Evolutionary conservation across 345 rosid genomes (phyloP).

Genomic region (Lenwebbia sp.): DNA sequence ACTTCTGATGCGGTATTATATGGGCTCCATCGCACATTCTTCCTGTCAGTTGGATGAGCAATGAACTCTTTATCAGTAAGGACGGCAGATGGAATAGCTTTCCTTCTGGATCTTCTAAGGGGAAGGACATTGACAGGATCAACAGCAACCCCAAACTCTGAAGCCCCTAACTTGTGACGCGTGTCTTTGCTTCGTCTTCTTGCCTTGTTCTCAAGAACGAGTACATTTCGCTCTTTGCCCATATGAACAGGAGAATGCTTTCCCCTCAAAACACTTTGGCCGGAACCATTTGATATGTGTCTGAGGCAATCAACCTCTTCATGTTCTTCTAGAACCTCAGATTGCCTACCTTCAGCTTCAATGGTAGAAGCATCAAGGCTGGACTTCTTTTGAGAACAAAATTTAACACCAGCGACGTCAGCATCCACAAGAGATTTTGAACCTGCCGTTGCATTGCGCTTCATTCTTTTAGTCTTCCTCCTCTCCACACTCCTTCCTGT

Average conservation of each 20-base stretch:
- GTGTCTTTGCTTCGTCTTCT: constrained; percentile 1
- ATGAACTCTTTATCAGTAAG: not conserved
- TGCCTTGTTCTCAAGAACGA: not conserved
- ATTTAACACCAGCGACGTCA: not conserved
- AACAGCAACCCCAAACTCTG: not conserved
- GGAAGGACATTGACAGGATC: constrained; percentile 6
- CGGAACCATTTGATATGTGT: not conserved
- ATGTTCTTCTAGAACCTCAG: not conserved
- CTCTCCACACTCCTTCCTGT: not conserved
- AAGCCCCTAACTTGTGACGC: not conserved
- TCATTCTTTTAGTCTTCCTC: not conserved
- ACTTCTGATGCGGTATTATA: not conserved
- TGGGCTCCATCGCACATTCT: not conserved
- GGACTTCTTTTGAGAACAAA: not conserved
- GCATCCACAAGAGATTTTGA: not conserved
- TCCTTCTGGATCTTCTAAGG: constrained; percentile 17
- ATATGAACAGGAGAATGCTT: constrained; percentile 5
- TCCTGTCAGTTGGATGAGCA: not conserved
- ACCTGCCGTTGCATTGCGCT: not conserved
- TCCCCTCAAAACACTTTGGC: constrained; percentile 1
- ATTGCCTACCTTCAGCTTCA: not conserved
- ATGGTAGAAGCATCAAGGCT: not conserved
- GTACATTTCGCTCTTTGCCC: constrained; percentile 1
- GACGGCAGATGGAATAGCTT: constrained; percentile 3
- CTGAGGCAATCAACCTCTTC: not conserved